A percentile compares a stretch with the other conserved stretches of the same genome.
These are phyloP conservation scores for Parathielavia appendiculata DNA, from an alignment of 495 filamentous ascomycete genomes.

Conservation along the genomic window DNA sequence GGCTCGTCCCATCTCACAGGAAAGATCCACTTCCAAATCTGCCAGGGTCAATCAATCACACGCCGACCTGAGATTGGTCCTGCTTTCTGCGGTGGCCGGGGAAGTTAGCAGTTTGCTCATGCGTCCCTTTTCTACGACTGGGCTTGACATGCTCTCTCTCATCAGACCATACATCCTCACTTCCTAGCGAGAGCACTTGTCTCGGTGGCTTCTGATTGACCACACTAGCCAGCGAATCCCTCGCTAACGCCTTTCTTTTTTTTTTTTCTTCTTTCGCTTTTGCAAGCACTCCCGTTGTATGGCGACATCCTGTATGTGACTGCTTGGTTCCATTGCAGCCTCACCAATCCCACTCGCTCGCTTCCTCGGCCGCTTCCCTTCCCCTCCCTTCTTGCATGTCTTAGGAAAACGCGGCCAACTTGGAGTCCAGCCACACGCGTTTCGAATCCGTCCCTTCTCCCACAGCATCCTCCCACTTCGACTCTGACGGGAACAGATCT, in stretches of 20 bases:
- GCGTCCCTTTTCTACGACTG: slow-evolving; percentile 1
- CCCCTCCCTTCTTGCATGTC: neutral
- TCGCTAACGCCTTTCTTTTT: neutral
- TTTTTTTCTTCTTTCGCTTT: neutral
- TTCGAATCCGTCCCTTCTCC: neutral
- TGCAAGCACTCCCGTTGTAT: neutral
- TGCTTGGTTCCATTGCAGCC: neutral
- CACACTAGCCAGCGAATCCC: neutral
- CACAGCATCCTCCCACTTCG: neutral
- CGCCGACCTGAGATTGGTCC: neutral
- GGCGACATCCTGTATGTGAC: slow-evolving; percentile 7
- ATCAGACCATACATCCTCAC: neutral
- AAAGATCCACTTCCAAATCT: too few species aligned
- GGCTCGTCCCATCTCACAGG: neutral
- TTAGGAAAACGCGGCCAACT: slow-evolving; percentile 6
- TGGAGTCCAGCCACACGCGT: neutral
- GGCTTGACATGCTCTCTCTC: neutral
- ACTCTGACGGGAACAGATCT: neutral
- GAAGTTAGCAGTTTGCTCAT: neutral
- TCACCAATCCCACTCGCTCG: neutral
- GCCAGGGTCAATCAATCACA: too few species aligned
- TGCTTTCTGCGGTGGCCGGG: too few species aligned
- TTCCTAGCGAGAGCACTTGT: neutral
- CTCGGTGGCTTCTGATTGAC: neutral
- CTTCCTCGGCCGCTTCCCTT: neutral